phyloP scores from a whole-genome alignment of 2,329 filamentous ascomycete genomes.

The Arachnopeziza araneosa region DNA sequence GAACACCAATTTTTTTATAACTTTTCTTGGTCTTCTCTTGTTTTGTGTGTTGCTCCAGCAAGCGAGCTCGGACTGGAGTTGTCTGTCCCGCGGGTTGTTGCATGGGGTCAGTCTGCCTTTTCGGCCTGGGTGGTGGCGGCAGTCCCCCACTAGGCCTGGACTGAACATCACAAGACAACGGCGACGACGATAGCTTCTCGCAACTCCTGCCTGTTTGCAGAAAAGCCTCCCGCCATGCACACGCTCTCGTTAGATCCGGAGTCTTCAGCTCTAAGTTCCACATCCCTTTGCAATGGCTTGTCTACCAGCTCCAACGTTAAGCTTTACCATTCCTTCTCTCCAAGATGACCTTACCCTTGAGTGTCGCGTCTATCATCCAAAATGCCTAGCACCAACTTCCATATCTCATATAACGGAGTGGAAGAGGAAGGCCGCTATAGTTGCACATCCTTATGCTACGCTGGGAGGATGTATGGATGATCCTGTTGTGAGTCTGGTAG shows the following conservation, averaged over 20 bases:
- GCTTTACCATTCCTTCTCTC: conserved; percentile 77
- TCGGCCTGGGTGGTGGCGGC: no score
- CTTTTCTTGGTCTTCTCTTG: no score
- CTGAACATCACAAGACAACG: no score
- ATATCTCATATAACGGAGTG: conserved; percentile 23
- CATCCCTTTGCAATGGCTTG: conserved; percentile 18
- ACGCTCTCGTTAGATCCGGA: neutral
- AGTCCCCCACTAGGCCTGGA: no score
- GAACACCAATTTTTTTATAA: no score
- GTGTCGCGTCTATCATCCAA: conserved; percentile 76
- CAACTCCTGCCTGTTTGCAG: neutral
- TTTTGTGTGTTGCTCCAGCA: no score
- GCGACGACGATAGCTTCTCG: no score
- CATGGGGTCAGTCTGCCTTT: no score
- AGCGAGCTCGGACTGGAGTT: no score
- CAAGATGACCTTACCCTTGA: conserved; percentile 71
- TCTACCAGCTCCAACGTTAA: conserved; percentile 53
- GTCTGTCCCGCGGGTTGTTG: no score
- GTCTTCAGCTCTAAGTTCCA: neutral
- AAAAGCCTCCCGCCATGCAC: neutral
- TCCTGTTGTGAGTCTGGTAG: conserved; percentile 63
- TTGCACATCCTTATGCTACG: conserved; percentile 88
- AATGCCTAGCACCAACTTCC: conserved; percentile 32
- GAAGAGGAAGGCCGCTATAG: conserved; percentile 50
- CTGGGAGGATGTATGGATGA: conserved; percentile 85